Base-by-base conservation (phyloP, 805 yeast genomes). In the Nakazawaea wickerhamii region DNA sequence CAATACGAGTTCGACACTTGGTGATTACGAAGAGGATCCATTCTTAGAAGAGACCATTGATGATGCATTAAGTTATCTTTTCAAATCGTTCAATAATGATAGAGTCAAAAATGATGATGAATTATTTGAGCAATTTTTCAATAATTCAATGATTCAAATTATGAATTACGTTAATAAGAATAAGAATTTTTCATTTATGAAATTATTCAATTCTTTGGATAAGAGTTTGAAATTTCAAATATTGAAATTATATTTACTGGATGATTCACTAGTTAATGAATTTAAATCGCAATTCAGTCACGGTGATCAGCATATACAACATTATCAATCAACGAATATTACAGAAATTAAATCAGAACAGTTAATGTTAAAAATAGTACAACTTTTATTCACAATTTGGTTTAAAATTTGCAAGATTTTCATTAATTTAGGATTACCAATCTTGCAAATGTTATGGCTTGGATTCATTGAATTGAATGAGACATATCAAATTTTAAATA, bases 161-260 rank as follows among this genome's bases (percentile, higher is more conserved):
- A 18, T 36, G 17, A 41, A 41, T 20, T 11, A n/a, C 3, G 33
- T 36, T 8, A 20, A 4, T 23, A 21, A 14, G 14, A 18, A 5
- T 11, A 34, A 17, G 26, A 17, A n/a, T 21, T 40, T 20, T 23
- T 5, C 17, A 22, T 40, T 5, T 36, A 38, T 7, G 22, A 48
- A 1, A 15, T 21, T 48, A 5, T 42, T 54, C 18, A 22, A 43
- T 13, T 23, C 39, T 3, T 31, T 57, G 20, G 46, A 48, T 13
- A 48, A 44, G 10, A 37, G 36, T 3, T 37, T 47, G 15, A 57
- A 55, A 25, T 44, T 51, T 22, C 36, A 44, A 4, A 45, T 55
- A 2, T 19, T 58, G 41, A 33, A 45, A 18, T 18, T 38, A 15
- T 53, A 50, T 25, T 45, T 58, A 33, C 44, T 39, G 5, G 59